Evolutionary conservation across 2,329 filamentous ascomycete species (phyloP), one percentile per base, ranked within the genome.

Genomic region (Ascochyta rabiei): DNA sequence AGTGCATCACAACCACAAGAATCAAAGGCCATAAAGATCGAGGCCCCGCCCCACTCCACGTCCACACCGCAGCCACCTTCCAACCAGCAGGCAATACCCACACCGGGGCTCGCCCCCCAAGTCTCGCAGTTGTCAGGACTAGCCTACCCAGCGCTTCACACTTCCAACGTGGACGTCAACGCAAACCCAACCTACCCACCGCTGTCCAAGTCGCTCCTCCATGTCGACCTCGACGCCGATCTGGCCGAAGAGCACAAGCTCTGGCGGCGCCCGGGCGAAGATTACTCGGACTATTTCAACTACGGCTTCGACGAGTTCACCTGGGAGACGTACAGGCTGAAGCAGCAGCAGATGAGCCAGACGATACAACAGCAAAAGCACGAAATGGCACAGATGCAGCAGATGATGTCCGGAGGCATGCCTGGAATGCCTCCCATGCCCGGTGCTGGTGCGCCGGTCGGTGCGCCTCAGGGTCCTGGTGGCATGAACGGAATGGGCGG

Each of bases 261-360:
- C 16, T 99, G 95, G 95, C 88, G 95, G 39, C 88, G 93, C 61
- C 95, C 95, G 0, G 95, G 95, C 41, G 93, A 93, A 10, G 95
- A 99, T 69, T 86, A 96, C 49, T 95, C 90, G 56, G 95, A 99
- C 74, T 98, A 96, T 78, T 98, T 98, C 84, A 98, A 98, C 80
- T 98, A 98, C 76, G 93, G 93, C 54, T 98, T 98, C 71, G 93
- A 98, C 77, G 93, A 98, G 76, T 98, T 97, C 76, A 96, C 93
- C 1, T 99, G 95, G 95, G 90, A 93, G 6, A 85, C 93, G 48
- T 99, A 99, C 74, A 92, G 93, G 28, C 82, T 91, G 56, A 96
- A 96, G 70, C 95, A 98, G 74, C 87, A 95, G 62, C 82, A 81
- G 21, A 82, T 97, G 68, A 85, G 89, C 16, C 86, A 86, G 62